Conservation (phyloP, 441 rosid species). For the Breynia disticha region DNA sequence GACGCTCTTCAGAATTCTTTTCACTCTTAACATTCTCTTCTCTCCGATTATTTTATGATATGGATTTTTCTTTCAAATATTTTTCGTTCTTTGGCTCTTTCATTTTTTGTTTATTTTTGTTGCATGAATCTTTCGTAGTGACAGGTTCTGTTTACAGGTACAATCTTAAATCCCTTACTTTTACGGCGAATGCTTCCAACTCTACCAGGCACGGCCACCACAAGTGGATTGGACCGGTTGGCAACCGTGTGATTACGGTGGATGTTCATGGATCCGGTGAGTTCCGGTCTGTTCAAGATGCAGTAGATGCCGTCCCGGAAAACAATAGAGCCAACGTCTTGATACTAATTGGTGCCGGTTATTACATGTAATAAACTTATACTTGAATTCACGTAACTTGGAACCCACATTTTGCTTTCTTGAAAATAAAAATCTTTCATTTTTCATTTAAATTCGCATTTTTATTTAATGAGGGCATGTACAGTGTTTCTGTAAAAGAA, state of each 20-base stretch:
- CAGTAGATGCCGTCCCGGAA: constrained; percentile 57
- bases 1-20: constrained; percentile 8
- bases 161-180: constrained; percentile 8
- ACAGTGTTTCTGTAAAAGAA: too few relatives aligned
- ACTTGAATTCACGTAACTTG: too few relatives aligned
- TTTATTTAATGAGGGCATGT: too few relatives aligned
- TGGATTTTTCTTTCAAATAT: constrained; percentile 30
- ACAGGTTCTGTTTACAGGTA: constrained; percentile 26
- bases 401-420: too few relatives aligned
- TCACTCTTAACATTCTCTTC: constrained; percentile 11
- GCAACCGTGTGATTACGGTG: constrained; percentile 62
- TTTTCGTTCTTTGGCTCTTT: constrained; percentile 14
- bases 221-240: constrained; percentile 70
- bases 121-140: constrained; percentile 28
- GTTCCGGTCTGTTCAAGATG: constrained; percentile 73
- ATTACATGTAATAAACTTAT: constrained; percentile 42
- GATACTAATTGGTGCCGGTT: constrained; percentile 60
- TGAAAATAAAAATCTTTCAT: too few relatives aligned
- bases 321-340: constrained; percentile 50
- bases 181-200: constrained; percentile 21
- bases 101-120: constrained; percentile 23
- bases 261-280: constrained; percentile 43
- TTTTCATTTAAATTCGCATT: too few relatives aligned
- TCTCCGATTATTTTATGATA: constrained; percentile 15
- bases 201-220: constrained; percentile 29